phyloP scores from a whole-genome alignment of 108 stramenopile species.

The Craspedostauros australis region DNA sequence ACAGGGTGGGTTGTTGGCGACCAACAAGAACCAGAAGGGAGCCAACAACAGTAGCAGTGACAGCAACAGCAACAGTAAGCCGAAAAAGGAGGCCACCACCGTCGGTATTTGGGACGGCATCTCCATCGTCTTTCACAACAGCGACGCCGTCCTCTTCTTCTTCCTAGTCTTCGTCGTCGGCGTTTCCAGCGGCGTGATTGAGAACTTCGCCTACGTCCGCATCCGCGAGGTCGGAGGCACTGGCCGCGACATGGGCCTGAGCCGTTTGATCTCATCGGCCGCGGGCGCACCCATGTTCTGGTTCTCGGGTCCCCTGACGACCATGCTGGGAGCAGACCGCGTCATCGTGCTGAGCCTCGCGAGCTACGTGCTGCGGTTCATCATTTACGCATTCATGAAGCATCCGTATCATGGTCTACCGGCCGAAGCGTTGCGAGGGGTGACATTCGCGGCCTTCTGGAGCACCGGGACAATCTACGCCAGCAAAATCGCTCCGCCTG shows the following conservation, averaged over 20 bases:
- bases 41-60: constrained; percentile 1
- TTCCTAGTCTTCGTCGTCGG: constrained; percentile 85
- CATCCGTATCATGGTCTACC: constrained; percentile 86
- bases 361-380: constrained; percentile 80
- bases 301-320: constrained; percentile 75
- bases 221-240: constrained; percentile 86
- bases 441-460: constrained; percentile 95
- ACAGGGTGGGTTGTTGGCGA: background rate
- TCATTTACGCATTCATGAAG: constrained; percentile 85
- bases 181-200: constrained; percentile 85
- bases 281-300: constrained; percentile 91
- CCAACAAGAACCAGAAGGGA: constrained; percentile 12
- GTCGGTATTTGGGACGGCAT: constrained; percentile 63
- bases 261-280: constrained; percentile 77
- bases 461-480: constrained; percentile 88
- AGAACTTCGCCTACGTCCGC: constrained; percentile 96
- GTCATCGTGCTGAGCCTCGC: constrained; percentile 74
- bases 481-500: constrained; percentile 82
- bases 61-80: constrained; percentile 9
- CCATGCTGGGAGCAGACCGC: constrained; percentile 73
- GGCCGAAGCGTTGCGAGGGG: constrained; percentile 87
- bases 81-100: constrained; percentile 9
- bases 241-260: constrained; percentile 84
- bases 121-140: constrained; percentile 57
- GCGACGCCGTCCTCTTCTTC: constrained; percentile 88